phyloP scores from a whole-genome alignment of 2,329 filamentous ascomycete genomes.

The Cryoendolithus antarcticus region DNA sequence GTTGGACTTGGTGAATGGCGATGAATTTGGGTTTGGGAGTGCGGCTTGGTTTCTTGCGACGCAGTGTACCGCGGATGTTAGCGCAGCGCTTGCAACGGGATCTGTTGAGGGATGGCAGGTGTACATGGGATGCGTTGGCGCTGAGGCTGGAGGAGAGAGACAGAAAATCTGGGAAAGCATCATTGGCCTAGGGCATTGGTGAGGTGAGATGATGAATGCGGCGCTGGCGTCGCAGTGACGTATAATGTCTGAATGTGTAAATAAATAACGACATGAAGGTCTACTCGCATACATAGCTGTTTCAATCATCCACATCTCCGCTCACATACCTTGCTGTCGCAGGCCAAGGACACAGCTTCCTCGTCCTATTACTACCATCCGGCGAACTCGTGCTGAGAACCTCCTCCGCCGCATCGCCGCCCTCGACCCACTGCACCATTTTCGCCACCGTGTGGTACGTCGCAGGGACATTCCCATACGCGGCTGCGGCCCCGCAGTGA shows the following conservation, averaged over 20 bases:
- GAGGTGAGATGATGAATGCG: too few relatives aligned
- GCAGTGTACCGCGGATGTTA: constrained; percentile 38
- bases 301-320: constrained; percentile 14
- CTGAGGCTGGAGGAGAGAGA: constrained; percentile 34
- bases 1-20: constrained; percentile 38
- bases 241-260: too few relatives aligned
- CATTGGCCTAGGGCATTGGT: constrained; percentile 15
- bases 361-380: constrained; percentile 20
- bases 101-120: constrained; percentile 37
- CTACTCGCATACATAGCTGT: constrained; percentile 15
- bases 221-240: too few relatives aligned
- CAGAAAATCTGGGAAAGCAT: constrained; percentile 40
- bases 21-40: constrained; percentile 43
- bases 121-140: constrained; percentile 46
- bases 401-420: constrained; percentile 17
- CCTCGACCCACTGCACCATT: constrained; percentile 22
- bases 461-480: constrained; percentile 21
- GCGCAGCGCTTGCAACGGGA: constrained; percentile 33
- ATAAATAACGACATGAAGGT: too few relatives aligned
- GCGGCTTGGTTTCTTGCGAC: constrained; percentile 50
- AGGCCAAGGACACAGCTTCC: constrained; percentile 25
- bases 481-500: constrained; percentile 24
- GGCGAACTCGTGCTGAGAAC: constrained; percentile 20
- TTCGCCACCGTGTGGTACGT: constrained; percentile 15
- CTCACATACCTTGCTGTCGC: constrained; percentile 17